Base-by-base conservation (phyloP, 306 rosid species). In the Albizia julibrissin region DNA sequence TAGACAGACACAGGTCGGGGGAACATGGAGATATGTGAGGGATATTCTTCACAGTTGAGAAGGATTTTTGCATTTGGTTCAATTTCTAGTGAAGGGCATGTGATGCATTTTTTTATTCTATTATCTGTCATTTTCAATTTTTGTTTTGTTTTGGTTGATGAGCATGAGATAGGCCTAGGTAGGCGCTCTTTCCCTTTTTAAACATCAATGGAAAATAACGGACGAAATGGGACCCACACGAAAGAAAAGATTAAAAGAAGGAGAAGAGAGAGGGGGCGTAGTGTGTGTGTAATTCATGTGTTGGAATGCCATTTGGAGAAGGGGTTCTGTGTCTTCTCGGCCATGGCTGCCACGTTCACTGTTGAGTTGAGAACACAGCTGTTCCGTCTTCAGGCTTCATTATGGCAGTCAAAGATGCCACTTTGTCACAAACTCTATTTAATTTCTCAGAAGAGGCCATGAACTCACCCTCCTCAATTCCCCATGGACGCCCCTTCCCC, bases 301-400 rank as follows among this genome's bases (percentile, higher is more conserved):
- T 80, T 56, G 1, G 37, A 0, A 0, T 88, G 89, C 82, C 87
- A 88, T 85, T 88, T 83, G 89, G 64, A 80, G 80, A 21, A 72
- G 49, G 14, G 0, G 52, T 76, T 85, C 86, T 85, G 86, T 65
- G 21, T 78, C 40, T 78, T 74, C 64, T 74, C 54, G 68, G 69
- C 82, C 86, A 83, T 77, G 87, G 66, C 49, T 88, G 91, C 82
- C 89, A 85, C 91, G 91, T 86, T 72, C 74, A 70, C 65, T 73
- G 19, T 50, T 69, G 37, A 74, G 43, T 81, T 75, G 65, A n/a
- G 21, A 75, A 3, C 76, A 82, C 86, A 81, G 75, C 83, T 77
- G 79, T 82, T 66, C 29, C 40, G 73, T 64, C 68, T 71, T 59
- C 34, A 61, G 29, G 3, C 4, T n/a, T 78, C 61, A 75, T 88